phyloP scores from a whole-genome alignment of 108 stramenopile species.

The Nannochloropsis salina region DNA sequence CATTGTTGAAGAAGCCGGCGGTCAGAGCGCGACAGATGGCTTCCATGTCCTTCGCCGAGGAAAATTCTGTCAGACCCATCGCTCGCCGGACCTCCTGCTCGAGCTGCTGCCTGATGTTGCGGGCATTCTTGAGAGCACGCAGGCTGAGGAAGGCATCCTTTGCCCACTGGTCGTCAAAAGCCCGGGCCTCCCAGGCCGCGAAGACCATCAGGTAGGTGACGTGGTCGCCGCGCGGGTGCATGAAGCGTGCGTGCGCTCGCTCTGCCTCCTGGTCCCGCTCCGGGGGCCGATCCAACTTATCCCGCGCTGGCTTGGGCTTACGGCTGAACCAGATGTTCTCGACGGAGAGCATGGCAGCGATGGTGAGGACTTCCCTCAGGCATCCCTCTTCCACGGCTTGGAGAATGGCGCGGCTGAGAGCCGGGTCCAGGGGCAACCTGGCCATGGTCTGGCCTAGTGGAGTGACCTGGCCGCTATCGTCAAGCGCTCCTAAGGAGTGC shows the following conservation, averaged over 20 bases:
- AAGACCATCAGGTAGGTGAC: conserved; percentile 48
- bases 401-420: conserved; percentile 46
- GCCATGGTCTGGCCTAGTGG: conserved; percentile 11
- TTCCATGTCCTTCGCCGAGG: conserved; percentile 32
- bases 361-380: conserved; percentile 47
- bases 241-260: conserved; percentile 40
- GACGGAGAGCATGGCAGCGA: conserved; percentile 50
- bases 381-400: conserved; percentile 38
- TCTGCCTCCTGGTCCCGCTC: conserved; percentile 52
- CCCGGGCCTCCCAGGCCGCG: conserved; percentile 43
- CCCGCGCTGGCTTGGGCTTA: conserved; percentile 24
- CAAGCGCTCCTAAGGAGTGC: conserved; percentile 52
- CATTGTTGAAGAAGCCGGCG: conserved; percentile 48
- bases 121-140: conserved; percentile 44
- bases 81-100: conserved; percentile 35
- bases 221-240: conserved; percentile 50
- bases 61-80: conserved; percentile 22
- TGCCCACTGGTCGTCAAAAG: conserved; percentile 47
- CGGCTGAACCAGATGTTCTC: conserved; percentile 53
- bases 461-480: conserved; percentile 46
- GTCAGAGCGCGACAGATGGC: conserved; percentile 42
- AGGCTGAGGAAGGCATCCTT: conserved; percentile 40
- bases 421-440: conserved; percentile 25
- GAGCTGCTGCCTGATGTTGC: conserved; percentile 48
- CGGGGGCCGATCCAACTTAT: not conserved